phyloP scores from a whole-genome alignment of 148 eudicot genomes.

The Camellia sinensis region DNA sequence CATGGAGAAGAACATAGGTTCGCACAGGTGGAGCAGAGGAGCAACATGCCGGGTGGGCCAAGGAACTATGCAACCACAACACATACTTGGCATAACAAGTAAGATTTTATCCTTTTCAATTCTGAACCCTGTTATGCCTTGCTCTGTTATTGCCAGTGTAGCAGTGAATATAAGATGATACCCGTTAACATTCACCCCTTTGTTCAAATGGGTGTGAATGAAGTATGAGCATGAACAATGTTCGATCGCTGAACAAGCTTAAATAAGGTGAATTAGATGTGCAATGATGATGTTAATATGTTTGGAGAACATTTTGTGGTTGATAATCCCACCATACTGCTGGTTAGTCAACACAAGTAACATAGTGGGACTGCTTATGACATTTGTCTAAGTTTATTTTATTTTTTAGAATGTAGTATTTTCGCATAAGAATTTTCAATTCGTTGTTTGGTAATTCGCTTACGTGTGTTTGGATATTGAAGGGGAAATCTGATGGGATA shows the following conservation, averaged over 20 bases:
- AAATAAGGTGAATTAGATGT: neutral
- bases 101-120: conserved; percentile 19
- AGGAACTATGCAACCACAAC: conserved; percentile 29
- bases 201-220: neutral
- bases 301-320: neutral
- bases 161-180: too few species aligned
- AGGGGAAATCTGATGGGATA: too few species aligned
- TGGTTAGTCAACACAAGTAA: too few species aligned
- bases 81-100: conserved; percentile 42
- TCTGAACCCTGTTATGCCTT: neutral
- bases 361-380: neutral
- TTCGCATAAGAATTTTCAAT: too few species aligned
- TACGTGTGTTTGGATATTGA: too few species aligned
- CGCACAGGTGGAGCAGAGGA: conserved; percentile 29
- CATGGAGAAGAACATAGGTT: conserved; percentile 32
- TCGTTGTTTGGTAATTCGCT: too few species aligned
- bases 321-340: too few species aligned
- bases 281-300: neutral
- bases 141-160: too few species aligned
- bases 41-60: conserved; percentile 29
- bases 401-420: neutral
- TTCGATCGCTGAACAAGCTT: neutral
- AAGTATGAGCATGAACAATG: neutral
- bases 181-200: too few species aligned
- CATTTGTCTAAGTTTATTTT: too few species aligned